Evolutionary conservation across 768 basidiomycete species (phyloP), one percentile per base, ranked within the genome.

Genomic region (Terana coerulea): DNA sequence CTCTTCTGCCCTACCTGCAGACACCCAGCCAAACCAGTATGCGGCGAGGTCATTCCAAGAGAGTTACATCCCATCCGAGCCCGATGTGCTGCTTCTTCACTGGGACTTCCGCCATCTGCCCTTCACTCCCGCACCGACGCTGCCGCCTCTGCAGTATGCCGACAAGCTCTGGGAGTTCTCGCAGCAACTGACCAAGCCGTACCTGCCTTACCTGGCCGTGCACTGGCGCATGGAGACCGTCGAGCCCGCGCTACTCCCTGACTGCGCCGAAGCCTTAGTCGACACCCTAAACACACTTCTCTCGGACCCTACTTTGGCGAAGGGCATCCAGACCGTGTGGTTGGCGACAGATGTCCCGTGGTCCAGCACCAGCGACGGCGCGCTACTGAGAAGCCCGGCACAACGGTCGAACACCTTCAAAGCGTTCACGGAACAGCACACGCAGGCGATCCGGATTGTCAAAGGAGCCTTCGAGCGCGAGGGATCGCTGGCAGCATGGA

Each of bases 191-290:
- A 58, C 67, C 0, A 60, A 65, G 0, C 67, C 71, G 17, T 49
- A 69, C 0, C 57, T 58, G 1, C 71, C 75, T 0, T 83, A 76
- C 61, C 58, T 76, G 3, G 75, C 71, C 0, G 72, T 85, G 7
- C 78, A 83, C 57, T 85, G 80, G 81, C 67, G 77, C 19, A 78
- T 78, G 71, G 80, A 83, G 55, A 76, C 70, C 14, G 67, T 82
- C 47, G 61, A 73, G 0, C 60, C 69, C 0, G 63, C 67, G 17
- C 59, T 69, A 31, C 67, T 83, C 6, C 62, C 68, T 0, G 70
- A 72, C 33, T 84, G 83, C 58, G 79, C 78, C 0, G 65, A 72
- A 40, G 72, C 73, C 0, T 70, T 85, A 37, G 68, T 83, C 33
- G 69, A 72, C 37, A 66, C 69, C 5, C 67, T 84, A 24, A 46